A percentile compares a stretch with the other conserved stretches of the same genome.
These are phyloP conservation scores for Cylindrotheca closterium DNA, from an alignment of 108 stramenopile genomes.

Conservation along the genomic window DNA sequence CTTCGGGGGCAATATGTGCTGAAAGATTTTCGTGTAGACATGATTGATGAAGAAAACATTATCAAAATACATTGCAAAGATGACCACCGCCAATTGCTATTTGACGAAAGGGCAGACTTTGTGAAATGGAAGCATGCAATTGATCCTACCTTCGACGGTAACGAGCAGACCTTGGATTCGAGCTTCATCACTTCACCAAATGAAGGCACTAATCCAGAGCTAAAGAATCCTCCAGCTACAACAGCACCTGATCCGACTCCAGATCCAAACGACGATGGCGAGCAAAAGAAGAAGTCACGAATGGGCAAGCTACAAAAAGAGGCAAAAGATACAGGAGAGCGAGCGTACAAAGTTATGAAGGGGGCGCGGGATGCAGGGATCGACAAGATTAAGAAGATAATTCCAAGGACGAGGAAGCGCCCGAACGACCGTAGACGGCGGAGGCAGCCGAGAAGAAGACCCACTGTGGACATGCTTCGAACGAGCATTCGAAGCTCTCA, in stretches of 20 bases:
- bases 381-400: conserved; percentile 31
- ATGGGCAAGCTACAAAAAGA: conserved; percentile 20
- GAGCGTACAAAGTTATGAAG: conserved; percentile 31
- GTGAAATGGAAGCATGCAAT: conserved; percentile 46
- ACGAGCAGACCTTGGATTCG: not conserved
- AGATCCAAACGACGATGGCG: not conserved
- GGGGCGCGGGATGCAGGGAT: conserved; percentile 33
- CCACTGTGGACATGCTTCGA: conserved; percentile 31
- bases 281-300: not conserved
- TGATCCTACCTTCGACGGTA: conserved; percentile 6
- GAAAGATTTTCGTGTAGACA: conserved; percentile 22
- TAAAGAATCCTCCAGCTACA: not conserved
- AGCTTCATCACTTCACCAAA: not conserved
- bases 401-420: not conserved
- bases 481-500: conserved; percentile 26
- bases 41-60: conserved; percentile 19
- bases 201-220: not conserved
- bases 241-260: not conserved
- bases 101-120: conserved; percentile 49
- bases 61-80: not conserved
- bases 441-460: not conserved
- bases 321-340: conserved; percentile 24
- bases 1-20: conserved; percentile 54
- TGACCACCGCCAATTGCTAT: conserved; percentile 41
- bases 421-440: not conserved